phyloP scores from a whole-genome alignment of 176 grass and related monocot genomes.

The Rhynchospora pubera region DNA sequence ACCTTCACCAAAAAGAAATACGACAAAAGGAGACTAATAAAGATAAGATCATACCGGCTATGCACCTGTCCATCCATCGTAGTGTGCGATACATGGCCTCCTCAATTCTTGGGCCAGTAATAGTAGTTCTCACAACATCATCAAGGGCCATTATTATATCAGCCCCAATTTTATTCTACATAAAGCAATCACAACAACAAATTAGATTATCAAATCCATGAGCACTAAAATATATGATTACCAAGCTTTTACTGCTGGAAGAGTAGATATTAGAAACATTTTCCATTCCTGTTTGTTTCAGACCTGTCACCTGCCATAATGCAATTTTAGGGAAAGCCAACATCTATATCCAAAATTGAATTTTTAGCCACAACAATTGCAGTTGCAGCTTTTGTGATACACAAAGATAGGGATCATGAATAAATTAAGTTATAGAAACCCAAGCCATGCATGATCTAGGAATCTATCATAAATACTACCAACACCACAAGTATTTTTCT shows the following conservation, averaged over 20 bases:
- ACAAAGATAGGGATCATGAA: background rate
- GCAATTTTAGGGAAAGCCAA: background rate
- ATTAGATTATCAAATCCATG: background rate
- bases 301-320: background rate
- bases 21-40: background rate
- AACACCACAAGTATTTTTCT: background rate
- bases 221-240: background rate
- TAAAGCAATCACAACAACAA: background rate
- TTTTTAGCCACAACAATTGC: background rate
- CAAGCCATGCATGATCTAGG: background rate
- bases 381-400: background rate
- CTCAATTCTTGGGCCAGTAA: slow-evolving; percentile 93
- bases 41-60: slow-evolving; percentile 59
- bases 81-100: slow-evolving; percentile 97
- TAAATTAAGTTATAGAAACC: background rate
- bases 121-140: slow-evolving; percentile 97
- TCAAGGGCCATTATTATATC: slow-evolving; percentile 99
- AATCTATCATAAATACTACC: background rate
- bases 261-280: background rate
- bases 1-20: background rate
- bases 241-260: background rate
- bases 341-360: background rate
- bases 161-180: slow-evolving; percentile 95
- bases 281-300: background rate
- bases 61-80: slow-evolving; percentile 99